Evolutionary conservation across 345 rosid species (phyloP).

Genomic region (Heritiera fomes): DNA sequence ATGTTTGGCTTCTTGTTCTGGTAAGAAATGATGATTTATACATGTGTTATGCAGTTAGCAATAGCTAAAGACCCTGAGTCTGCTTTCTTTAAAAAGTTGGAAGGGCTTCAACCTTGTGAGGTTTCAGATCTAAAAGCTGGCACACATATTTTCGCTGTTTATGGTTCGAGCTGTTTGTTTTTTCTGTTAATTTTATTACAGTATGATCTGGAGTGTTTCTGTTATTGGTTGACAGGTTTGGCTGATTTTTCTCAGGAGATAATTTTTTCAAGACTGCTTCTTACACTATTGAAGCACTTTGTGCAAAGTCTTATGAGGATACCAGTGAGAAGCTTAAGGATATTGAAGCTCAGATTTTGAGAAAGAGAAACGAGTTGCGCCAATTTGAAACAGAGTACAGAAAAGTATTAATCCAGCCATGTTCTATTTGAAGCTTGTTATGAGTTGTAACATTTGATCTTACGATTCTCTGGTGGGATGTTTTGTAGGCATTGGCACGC

Average conservation of each 20-base stretch:
- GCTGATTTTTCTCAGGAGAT: conserved; percentile 64
- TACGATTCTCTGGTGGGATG: conserved; percentile 7
- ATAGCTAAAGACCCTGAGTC: conserved; percentile 98
- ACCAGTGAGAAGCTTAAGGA: conserved; percentile 78
- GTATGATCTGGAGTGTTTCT: background rate
- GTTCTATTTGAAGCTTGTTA: background rate
- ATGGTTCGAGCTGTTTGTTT: conserved; percentile 55
- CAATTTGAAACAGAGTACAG: conserved; percentile 97
- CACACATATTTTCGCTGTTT: conserved; percentile 97
- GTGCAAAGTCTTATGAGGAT: conserved; percentile 84
- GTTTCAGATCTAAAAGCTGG: conserved; percentile 94
- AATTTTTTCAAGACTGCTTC: conserved; percentile 94
- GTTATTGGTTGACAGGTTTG: conserved; percentile 26
- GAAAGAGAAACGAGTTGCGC: conserved; percentile 89
- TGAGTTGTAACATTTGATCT: background rate
- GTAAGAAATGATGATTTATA: conserved; percentile 9
- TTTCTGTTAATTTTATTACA: conserved; percentile 16
- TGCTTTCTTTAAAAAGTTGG: conserved; percentile 92
- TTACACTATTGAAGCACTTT: conserved; percentile 92
- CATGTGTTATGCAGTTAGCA: conserved; percentile 65
- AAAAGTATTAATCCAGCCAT: conserved; percentile 46
- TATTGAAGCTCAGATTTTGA: conserved; percentile 81
- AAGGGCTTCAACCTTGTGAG: conserved; percentile 99
- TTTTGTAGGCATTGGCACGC: conserved; percentile 84
- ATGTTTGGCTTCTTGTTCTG: background rate